Conservation (phyloP, 1,139 yeast genomes). For the Hyphopichia burtonii region DNA sequence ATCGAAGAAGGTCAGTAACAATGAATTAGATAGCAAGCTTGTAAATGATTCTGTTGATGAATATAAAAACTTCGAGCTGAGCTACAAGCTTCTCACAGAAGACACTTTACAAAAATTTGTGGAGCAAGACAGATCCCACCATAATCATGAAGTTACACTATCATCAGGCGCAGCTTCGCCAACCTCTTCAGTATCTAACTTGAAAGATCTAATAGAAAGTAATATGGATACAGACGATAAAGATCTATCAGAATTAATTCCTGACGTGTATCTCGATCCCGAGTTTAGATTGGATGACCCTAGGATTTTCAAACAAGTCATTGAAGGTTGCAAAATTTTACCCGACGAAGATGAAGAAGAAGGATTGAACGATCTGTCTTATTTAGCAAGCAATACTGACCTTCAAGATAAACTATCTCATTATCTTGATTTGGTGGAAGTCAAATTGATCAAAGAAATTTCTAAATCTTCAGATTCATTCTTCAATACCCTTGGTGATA, state of each 20-base stretch:
- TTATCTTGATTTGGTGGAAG: conserved; percentile 83
- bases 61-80: conserved; percentile 53
- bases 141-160: conserved; percentile 1
- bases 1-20: conserved; percentile 48
- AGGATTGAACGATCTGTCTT: conserved; percentile 4
- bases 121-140: conserved; percentile 17
- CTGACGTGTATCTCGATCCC: conserved; percentile 63
- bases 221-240: conserved; percentile 7
- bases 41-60: conserved; percentile 49
- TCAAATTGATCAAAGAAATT: conserved; percentile 76
- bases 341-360: conserved; percentile 19
- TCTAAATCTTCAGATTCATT: conserved; percentile 82
- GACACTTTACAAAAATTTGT: conserved; percentile 47
- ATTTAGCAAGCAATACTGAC: conserved; percentile 43
- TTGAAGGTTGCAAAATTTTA: conserved; percentile 50
- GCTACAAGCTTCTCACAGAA: conserved; percentile 47
- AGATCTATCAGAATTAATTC: conserved; percentile 44
- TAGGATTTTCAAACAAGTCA: conserved; percentile 71
- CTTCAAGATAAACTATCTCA: conserved; percentile 81
- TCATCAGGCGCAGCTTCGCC: conserved; percentile 12
- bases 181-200: conserved; percentile 12
- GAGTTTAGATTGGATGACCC: conserved; percentile 88
- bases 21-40: conserved; percentile 47
- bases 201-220: conserved; percentile 7
- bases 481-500: conserved; percentile 78